These are phyloP conservation scores for Hypholoma sublateritium DNA, from an alignment of 768 basidiomycete genomes.

Conservation along the genomic window DNA sequence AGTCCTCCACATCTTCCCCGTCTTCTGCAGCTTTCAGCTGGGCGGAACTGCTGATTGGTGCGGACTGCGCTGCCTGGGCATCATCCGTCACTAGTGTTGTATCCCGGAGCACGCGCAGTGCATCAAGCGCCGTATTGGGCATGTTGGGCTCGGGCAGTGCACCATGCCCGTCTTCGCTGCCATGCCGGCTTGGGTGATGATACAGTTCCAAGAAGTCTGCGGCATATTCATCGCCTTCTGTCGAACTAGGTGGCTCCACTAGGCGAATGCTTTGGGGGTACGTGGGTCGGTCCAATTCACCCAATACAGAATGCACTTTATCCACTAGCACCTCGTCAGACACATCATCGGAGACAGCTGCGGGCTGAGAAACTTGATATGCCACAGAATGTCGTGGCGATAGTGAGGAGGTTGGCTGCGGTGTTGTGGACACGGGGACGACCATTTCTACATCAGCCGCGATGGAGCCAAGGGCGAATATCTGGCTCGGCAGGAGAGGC, in stretches of 20 bases:
- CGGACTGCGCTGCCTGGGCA: neutral
- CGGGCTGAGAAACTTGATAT: neutral
- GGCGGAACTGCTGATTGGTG: neutral
- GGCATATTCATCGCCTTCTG: slow-evolving; percentile 9
- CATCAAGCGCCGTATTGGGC: neutral
- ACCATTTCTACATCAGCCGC: slow-evolving; percentile 21
- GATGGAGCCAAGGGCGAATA: slow-evolving; percentile 18
- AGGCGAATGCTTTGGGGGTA: neutral
- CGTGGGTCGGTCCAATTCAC: neutral
- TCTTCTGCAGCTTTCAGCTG: neutral
- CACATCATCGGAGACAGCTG: neutral
- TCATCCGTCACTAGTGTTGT: neutral
- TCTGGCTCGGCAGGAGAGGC: slow-evolving; percentile 22
- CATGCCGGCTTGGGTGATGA: slow-evolving; percentile 9
- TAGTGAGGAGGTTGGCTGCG: neutral
- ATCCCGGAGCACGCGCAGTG: neutral
- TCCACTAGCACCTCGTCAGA: neutral
- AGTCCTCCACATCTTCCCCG: neutral
- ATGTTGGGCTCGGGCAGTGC: neutral
- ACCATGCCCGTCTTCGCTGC: slow-evolving; percentile 10
- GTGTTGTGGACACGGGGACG: neutral
- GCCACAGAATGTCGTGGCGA: neutral
- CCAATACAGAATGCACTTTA: neutral
- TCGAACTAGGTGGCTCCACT: neutral
- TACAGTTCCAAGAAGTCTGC: slow-evolving; percentile 12